A percentile compares a stretch with the other conserved stretches of the same genome.
Evolutionary conservation across 1,139 yeast species (phyloP).

Genomic region (Sugiyamaella japonica): DNA sequence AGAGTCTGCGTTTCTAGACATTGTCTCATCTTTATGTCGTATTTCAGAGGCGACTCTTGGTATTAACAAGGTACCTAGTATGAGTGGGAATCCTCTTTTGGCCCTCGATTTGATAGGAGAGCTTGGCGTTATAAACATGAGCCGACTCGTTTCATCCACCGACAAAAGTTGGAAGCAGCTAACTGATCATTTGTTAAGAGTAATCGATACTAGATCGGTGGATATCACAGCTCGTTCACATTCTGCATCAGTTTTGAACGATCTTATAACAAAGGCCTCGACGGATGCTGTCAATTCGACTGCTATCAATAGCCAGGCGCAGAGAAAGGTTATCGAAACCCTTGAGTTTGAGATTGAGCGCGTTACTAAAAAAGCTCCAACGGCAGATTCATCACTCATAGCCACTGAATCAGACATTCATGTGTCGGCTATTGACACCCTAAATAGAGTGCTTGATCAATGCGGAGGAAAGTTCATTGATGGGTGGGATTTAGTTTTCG

Average conservation of each 20-base stretch:
- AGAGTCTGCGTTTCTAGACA: constrained; percentile 48
- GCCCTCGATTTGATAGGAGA: constrained; percentile 42
- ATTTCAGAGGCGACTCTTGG: constrained; percentile 15
- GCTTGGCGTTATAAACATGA: constrained; percentile 52
- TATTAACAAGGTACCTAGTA: constrained; percentile 1
- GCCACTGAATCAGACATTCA: constrained; percentile 53
- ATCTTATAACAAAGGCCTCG: constrained; percentile 47
- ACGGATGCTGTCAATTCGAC: constrained; percentile 14
- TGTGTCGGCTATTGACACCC: constrained; percentile 57
- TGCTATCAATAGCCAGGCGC: constrained; percentile 6
- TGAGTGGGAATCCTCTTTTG: constrained; percentile 3
- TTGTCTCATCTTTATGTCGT: constrained; percentile 48
- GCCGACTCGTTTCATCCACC: constrained; percentile 48
- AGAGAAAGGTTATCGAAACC: constrained; percentile 18
- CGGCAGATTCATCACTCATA: constrained; percentile 13
- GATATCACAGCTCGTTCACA: constrained; percentile 49
- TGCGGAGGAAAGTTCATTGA: constrained; percentile 61
- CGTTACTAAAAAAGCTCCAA: constrained; percentile 1
- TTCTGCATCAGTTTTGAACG: constrained; percentile 52
- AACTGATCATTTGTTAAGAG: constrained; percentile 48
- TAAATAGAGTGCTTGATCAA: constrained; percentile 71
- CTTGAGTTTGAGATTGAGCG: constrained; percentile 44
- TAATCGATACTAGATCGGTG: constrained; percentile 45
- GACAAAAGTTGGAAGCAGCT: constrained; percentile 47
- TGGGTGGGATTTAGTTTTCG: constrained; percentile 74